Base-by-base conservation (phyloP, 805 yeast species). In the Zygoascus ofunaensis region DNA sequence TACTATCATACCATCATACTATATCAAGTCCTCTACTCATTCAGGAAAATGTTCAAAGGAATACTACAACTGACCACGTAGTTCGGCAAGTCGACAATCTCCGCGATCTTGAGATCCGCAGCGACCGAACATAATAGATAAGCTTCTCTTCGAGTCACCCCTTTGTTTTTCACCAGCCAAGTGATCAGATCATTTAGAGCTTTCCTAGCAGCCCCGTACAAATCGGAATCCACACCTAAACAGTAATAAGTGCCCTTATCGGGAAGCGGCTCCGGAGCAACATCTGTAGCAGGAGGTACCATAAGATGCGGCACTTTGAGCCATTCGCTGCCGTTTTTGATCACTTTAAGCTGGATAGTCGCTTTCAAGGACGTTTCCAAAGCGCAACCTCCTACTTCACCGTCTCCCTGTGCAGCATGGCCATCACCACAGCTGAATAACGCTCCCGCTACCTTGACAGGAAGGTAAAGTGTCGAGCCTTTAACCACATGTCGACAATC, bases 341-440 rank as follows among this genome's bases (percentile, higher is more conserved):
- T 36, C 15, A 45, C 42, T 18, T 37, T 42, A 4, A 45, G 42
- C 39, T 19, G 19, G 20, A 45, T 22, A 14, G 48, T 45, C 23
- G 48, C 48, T 20, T 21, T 45, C 15, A 45, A 37, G 12, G 41
- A 26, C 4, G 45, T 41, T 41, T 45, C 48, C 17, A 45, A 37
- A 18, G 48, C 48, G 17, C 46, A 43, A 18, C 48, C 48, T 21
- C 48, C 44, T 8, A 45, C 48, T 38, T 45, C 48, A 8, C 48
- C 48, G 32, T 45, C 48, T 3, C 48, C 48, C 22, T 45, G 48
- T 17, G 48, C 48, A 21, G 48, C 48, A 37, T 45, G 48, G 17
- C 48, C 48, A 28, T 45, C 48, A 30, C 48, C 48, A 41, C 48
- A 45, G 39, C 42, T 36, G 35, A 45, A 45, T 19, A 45, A 30